Percentiles rank a stretch among this genome's conserved stretches.
phyloP scores from a whole-genome alignment of 148 eudicot genomes.

The Polygonum maritimum region DNA sequence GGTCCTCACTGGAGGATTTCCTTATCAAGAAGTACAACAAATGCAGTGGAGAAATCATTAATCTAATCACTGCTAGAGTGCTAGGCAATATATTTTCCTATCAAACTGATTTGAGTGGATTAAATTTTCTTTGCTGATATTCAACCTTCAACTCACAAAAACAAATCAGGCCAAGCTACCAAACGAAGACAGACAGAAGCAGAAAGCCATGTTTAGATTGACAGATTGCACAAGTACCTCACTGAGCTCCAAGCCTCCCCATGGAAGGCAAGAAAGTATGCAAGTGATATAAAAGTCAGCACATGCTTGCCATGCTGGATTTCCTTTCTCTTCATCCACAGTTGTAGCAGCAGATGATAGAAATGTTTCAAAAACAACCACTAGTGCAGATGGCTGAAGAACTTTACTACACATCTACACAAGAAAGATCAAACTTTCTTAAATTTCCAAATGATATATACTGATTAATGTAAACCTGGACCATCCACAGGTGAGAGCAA shows the following conservation, averaged over 20 bases:
- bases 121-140: neutral
- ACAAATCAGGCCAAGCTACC: neutral
- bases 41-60: neutral
- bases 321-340: constrained; percentile 96
- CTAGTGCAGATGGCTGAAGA: constrained; percentile 67
- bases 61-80: neutral
- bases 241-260: constrained; percentile 95
- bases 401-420: constrained; percentile 97
- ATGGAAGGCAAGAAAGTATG: constrained; percentile 85
- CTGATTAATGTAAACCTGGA: too few relatives aligned
- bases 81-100: neutral
- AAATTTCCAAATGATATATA: too few relatives aligned
- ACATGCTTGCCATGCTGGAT: constrained; percentile 98
- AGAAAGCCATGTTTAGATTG: neutral
- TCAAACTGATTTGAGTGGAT: neutral
- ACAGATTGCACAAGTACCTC: constrained; percentile 42
- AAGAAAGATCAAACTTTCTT: neutral
- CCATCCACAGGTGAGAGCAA: too few relatives aligned
- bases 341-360: constrained; percentile 95
- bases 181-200: neutral
- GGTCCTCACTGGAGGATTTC: neutral
- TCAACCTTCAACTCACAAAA: neutral
- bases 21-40: neutral
- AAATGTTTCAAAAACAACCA: constrained; percentile 72
- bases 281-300: constrained; percentile 92